A percentile compares a stretch with the other conserved stretches of the same genome.
Evolutionary conservation across 2,329 filamentous ascomycete species (phyloP).

Genomic region (Plectosphaerella plurivora): DNA sequence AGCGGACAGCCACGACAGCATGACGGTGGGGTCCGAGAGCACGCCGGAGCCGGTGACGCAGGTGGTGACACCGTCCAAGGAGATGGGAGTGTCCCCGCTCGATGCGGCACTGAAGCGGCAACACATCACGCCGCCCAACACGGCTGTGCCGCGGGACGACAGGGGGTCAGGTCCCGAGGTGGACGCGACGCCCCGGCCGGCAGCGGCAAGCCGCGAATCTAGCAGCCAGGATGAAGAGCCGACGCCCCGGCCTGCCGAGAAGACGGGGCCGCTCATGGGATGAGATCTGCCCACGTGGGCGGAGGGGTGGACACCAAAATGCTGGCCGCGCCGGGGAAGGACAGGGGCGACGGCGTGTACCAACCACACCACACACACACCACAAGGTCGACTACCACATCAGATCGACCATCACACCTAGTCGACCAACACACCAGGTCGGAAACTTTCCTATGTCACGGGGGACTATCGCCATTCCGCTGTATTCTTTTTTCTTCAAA

Average conservation of each 20-base stretch:
- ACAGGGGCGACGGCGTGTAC: background rate
- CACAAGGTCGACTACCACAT: background rate
- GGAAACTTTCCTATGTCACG: background rate
- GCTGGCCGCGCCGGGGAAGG: background rate
- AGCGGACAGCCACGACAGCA: slow-evolving; percentile 88
- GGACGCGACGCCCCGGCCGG: slow-evolving; percentile 41
- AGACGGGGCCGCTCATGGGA: slow-evolving; percentile 7
- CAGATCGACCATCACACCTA: too few relatives aligned
- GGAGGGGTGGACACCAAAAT: background rate
- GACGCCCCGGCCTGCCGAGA: slow-evolving; percentile 31
- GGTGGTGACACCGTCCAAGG: slow-evolving; percentile 44
- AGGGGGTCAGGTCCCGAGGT: slow-evolving; percentile 16
- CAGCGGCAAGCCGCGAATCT: slow-evolving; percentile 12
- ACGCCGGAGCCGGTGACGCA: slow-evolving; percentile 48
- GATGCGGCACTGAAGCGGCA: slow-evolving; percentile 15
- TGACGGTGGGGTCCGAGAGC: slow-evolving; percentile 47
- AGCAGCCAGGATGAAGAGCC: slow-evolving; percentile 28
- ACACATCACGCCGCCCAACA: slow-evolving; percentile 22
- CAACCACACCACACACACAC: background rate
- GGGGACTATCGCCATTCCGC: background rate
- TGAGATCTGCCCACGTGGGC: background rate
- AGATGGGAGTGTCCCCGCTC: slow-evolving; percentile 26
- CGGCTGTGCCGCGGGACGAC: slow-evolving; percentile 14
- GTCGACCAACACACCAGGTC: slow-evolving; percentile 4
- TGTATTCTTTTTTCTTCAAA: slow-evolving; percentile 8